phyloP scores from a whole-genome alignment of 176 grass and related monocot species.

The Thalia dealbata region DNA sequence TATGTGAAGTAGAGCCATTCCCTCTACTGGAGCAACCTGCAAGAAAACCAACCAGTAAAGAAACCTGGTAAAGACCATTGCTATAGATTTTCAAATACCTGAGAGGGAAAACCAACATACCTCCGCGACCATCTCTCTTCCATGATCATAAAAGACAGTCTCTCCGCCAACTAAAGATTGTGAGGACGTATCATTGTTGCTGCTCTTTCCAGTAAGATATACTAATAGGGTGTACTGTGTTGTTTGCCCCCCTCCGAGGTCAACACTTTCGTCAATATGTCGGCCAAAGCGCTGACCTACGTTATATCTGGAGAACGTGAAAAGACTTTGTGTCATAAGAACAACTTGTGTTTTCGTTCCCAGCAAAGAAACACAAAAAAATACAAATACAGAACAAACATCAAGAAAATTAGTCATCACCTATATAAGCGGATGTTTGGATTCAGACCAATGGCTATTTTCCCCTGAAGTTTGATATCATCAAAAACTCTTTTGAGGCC shows the following conservation, averaged over 20 bases:
- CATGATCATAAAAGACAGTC: conserved; percentile 89
- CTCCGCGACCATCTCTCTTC: conserved; percentile 64
- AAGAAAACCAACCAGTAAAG: conserved; percentile 1
- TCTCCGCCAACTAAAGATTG: conserved; percentile 55
- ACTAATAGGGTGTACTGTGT: neutral
- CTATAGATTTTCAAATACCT: neutral
- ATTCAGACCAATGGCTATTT: conserved; percentile 56
- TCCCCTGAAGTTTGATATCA: conserved; percentile 53
- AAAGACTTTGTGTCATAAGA: neutral
- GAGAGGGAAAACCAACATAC: conserved; percentile 28
- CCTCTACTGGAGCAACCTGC: conserved; percentile 73
- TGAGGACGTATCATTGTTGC: neutral
- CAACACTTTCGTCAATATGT: conserved; percentile 77
- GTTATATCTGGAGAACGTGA: conserved; percentile 41
- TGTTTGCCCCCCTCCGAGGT: conserved; percentile 45
- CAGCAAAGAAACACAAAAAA: neutral
- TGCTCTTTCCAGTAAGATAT: conserved; percentile 6
- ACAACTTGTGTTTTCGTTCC: neutral
- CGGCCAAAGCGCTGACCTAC: conserved; percentile 84
- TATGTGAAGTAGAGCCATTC: conserved; percentile 79
- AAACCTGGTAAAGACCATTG: neutral
- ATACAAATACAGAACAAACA: neutral
- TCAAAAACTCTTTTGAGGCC: conserved; percentile 62
- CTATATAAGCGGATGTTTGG: conserved; percentile 95
- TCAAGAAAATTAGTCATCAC: conserved; percentile 15